A percentile compares a stretch with the other conserved stretches of the same genome.
Conservation (phyloP, 768 basidiomycete species). For the Serendipita vermifera region DNA sequence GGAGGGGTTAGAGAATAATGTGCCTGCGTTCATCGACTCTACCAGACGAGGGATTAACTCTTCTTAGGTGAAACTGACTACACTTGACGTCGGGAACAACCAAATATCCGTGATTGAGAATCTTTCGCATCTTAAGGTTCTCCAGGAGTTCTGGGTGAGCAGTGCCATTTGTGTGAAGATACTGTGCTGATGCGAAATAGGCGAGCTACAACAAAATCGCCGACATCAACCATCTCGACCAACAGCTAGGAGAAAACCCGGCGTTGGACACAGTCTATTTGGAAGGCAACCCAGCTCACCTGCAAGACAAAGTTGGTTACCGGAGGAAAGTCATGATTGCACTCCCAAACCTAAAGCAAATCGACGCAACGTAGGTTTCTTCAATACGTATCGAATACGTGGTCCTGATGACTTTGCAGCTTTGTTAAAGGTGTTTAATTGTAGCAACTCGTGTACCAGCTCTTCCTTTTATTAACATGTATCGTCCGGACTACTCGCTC, state of each 20-base stretch:
- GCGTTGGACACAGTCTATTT: conserved; percentile 82
- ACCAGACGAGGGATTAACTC: neutral
- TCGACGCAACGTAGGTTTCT: conserved; percentile 82
- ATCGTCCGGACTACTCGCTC: too few relatives aligned
- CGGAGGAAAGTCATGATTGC: conserved; percentile 80
- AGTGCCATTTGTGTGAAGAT: neutral
- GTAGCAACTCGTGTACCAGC: too few relatives aligned
- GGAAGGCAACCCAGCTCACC: conserved; percentile 89
- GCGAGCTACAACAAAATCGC: conserved; percentile 79
- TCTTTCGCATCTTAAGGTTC: conserved; percentile 52
- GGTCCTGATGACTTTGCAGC: neutral
- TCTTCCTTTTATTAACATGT: too few relatives aligned
- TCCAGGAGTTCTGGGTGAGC: conserved; percentile 94
- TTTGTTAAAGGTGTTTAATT: neutral
- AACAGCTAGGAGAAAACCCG: conserved; percentile 43
- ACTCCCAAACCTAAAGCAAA: conserved; percentile 79
- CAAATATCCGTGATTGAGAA: conserved; percentile 69
- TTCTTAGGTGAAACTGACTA: conserved; percentile 52
- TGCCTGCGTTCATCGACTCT: conserved; percentile 24
- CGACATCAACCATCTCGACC: conserved; percentile 51
- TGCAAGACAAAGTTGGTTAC: conserved; percentile 60
- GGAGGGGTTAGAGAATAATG: conserved; percentile 78
- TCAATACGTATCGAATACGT: neutral
- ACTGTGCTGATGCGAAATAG: conserved; percentile 29
- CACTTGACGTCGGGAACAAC: conserved; percentile 81